Percentiles rank a stretch among this genome's conserved stretches.
These are phyloP conservation scores for Ichthyophthirius multifiliis DNA, from an alignment of 169 alveolate species.

Conservation along the genomic window DNA sequence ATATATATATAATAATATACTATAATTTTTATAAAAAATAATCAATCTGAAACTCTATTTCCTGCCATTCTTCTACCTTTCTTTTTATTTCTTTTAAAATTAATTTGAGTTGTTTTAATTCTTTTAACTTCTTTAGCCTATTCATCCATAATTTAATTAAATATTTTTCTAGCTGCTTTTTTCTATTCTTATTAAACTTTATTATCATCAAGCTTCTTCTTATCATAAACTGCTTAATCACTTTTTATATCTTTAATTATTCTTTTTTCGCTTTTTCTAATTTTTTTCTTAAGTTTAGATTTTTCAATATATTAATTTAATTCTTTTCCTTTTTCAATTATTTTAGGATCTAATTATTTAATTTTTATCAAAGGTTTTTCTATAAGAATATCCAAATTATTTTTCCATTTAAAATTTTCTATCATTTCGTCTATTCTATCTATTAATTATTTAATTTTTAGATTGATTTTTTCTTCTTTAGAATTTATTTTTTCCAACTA, in stretches of 20 bases:
- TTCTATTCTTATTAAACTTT: too few species aligned
- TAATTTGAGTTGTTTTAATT: slow-evolving; percentile 19
- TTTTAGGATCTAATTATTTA: slow-evolving; percentile 6
- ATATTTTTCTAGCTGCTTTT: not conserved
- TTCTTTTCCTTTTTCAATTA: not conserved
- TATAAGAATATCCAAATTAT: not conserved
- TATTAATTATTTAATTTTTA: not conserved
- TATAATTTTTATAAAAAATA: too few species aligned
- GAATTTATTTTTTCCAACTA: not conserved
- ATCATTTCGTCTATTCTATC: slow-evolving; percentile 7
- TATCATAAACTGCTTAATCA: slow-evolving; percentile 6
- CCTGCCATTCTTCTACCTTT: not conserved
- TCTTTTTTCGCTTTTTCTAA: not conserved
- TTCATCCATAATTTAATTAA: not conserved
- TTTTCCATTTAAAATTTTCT: not conserved
- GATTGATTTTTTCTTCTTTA: not conserved
- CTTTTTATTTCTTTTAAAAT: slow-evolving; percentile 12
- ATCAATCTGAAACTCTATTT: too few species aligned
- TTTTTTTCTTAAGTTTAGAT: not conserved
- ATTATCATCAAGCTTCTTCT: not conserved
- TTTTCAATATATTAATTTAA: not conserved
- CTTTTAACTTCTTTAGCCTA: slow-evolving; percentile 4
- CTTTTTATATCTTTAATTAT: not conserved
- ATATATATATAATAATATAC: too few species aligned
- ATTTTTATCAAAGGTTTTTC: slow-evolving; percentile 14